Evolutionary conservation across 345 rosid genomes (phyloP), one percentile per base, ranked within the genome.

Genomic region (Populus nigra): DNA sequence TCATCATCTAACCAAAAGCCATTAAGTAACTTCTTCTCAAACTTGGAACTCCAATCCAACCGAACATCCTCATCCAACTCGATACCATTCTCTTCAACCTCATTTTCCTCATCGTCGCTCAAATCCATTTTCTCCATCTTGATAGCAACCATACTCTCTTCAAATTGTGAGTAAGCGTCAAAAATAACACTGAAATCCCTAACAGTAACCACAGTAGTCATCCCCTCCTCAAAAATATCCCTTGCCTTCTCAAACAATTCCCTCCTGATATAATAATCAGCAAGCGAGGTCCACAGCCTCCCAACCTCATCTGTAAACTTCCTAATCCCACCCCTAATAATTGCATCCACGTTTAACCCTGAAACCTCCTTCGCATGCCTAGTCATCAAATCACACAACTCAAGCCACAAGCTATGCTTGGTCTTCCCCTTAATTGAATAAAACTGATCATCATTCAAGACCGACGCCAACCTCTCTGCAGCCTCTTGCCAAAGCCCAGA

Each of bases 171-270:
- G 59, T 89, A 91, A 20, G 97, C 94, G 84, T 93, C 98, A 36
- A 92, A 96, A 74, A 96, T 92, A 61, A 96, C 98, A 82, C 97
- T 87, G 70, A 96, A 96, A 80, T 93, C 97, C 72, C 98, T 90
- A 73, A 96, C 96, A 8, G 98, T 96, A 57, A 96, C 91, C 53
- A 96, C 99, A 0, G 94, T 92, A 38, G 91, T 85, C 97, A 96
- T 96, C 20, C 99, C 99, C 83, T 96, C 98, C 88, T 93, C 99
- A 83, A 91, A 91, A 16, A 93, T 72, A 86, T 96, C 99, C 83
- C 97, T 88, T 0, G 98, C 95, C 85, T 96, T 96, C 91, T 96
- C 98, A 27, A 88, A 88, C 84, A 93, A 84, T 9, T 85, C 82
- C 83, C 97, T 92, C 88, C 98, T 80, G 29, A 96, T 96, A 65